A percentile compares a stretch with the other conserved stretches of the same genome.
phyloP scores from a whole-genome alignment of 495 filamentous ascomycete genomes.

The Elaphomyces granulatus region DNA sequence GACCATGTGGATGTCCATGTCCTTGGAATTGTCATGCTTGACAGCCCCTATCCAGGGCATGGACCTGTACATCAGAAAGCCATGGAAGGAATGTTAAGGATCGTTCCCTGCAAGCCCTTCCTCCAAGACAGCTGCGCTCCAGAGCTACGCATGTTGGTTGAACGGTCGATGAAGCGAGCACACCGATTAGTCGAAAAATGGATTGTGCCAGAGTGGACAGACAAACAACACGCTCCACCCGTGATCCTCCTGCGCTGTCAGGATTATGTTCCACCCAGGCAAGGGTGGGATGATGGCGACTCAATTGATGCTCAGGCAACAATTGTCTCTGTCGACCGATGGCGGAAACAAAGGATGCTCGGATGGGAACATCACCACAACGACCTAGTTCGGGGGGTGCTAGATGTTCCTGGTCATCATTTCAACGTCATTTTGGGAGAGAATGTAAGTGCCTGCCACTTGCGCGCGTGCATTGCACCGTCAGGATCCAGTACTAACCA shows the following conservation, averaged over 20 bases:
- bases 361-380: neutral
- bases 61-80: neutral
- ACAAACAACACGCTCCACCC: neutral
- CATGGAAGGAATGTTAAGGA: no score
- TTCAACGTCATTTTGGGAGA: neutral
- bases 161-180: conserved; percentile 1
- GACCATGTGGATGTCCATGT: neutral
- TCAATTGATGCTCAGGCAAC: neutral
- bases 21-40: conserved; percentile 1
- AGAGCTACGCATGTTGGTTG: neutral
- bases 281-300: no score
- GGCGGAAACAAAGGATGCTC: neutral
- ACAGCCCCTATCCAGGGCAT: conserved; percentile 1
- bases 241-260: neutral
- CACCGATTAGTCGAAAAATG: conserved; percentile 1
- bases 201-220: neutral
- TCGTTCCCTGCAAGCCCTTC: neutral
- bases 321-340: neutral
- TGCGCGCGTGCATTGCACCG: no score
- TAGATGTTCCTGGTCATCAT: conserved; percentile 1
- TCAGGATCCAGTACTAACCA: neutral
- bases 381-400: neutral
- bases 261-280: neutral
- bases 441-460: conserved; percentile 1
- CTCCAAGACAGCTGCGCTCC: neutral